Conservation (phyloP, 495 filamentous ascomycete species). For the Aspergillus carlsbadensis region DNA sequence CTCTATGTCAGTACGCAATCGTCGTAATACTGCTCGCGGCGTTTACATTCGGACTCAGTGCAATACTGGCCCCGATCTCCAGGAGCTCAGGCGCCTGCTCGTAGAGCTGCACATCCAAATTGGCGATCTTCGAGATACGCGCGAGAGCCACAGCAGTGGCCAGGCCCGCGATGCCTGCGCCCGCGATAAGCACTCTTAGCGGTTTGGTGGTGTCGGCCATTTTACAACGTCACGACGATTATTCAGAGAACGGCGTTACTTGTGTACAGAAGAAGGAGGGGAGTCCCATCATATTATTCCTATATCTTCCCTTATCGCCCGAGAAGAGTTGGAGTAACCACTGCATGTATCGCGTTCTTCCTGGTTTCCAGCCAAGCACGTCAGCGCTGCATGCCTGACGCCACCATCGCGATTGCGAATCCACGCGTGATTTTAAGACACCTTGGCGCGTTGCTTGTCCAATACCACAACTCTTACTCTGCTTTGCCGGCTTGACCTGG, state of each 20-base stretch:
- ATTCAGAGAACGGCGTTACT: too few relatives aligned
- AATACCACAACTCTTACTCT: background rate
- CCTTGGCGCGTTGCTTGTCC: background rate
- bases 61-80: constrained; percentile 51
- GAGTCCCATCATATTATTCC: background rate
- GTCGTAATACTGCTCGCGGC: too few relatives aligned
- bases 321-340: background rate
- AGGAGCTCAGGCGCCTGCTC: constrained; percentile 43
- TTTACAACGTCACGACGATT: background rate
- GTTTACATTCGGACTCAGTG: constrained; percentile 51
- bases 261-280: too few relatives aligned
- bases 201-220: constrained; percentile 19
- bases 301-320: too few relatives aligned
- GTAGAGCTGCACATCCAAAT: constrained; percentile 43
- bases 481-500: too few relatives aligned
- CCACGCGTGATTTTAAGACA: background rate
- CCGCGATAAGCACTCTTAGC: constrained; percentile 44
- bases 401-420: background rate
- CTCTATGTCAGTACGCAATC: too few relatives aligned
- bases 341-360: background rate
- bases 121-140: constrained; percentile 23
- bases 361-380: constrained; percentile 20
- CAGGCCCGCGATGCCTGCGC: constrained; percentile 50
- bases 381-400: constrained; percentile 23
- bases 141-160: constrained; percentile 42